Evolutionary conservation across 257 asterid species (phyloP), one percentile per base, ranked within the genome.

Genomic region (Echites panduratus): DNA sequence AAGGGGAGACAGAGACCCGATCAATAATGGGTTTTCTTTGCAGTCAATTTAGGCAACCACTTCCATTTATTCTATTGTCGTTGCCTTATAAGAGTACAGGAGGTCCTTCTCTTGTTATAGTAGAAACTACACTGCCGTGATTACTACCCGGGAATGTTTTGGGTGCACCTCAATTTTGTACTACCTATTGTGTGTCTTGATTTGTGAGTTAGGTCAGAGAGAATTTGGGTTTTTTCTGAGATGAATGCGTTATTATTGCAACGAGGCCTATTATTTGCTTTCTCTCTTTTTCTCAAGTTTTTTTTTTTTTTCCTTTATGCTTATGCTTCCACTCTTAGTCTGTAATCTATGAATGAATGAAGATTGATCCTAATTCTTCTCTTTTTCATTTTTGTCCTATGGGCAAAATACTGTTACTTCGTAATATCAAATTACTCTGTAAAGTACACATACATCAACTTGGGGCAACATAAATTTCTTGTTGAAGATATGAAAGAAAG

Each of bases 71-170:
- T n/a, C n/a, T n/a, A n/a, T n/a, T n/a, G n/a, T n/a, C n/a, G n/a
- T n/a, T n/a, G n/a, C n/a, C n/a, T n/a, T n/a, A n/a, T n/a, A n/a
- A n/a, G n/a, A n/a, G n/a, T n/a, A n/a, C n/a, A n/a, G n/a, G n/a
- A n/a, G n/a, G n/a, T n/a, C n/a, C n/a, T n/a, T n/a, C n/a, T n/a
- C n/a, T n/a, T n/a, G n/a, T n/a, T n/a, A 86, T 84, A 82, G 76
- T 85, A 78, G 71, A 59, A 73, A 66, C 83, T 81, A 85, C 76
- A 57, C 80, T 78, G 80, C 74, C 75, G 35, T 81, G 82, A 84
- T 72, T 71, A 79, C 73, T 85, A 80, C 77, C 76, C 72, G 54
- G 70, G 74, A 85, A 75, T 72, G 66, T 70, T 56, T 74, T 53
- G 78, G 82, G 81, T 73, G 64, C 52, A 48, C 77, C 73, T 75